Evolutionary conservation across 495 filamentous ascomycete genomes (phyloP), one percentile per base, ranked within the genome.

Genomic region (Xylaria acuta): DNA sequence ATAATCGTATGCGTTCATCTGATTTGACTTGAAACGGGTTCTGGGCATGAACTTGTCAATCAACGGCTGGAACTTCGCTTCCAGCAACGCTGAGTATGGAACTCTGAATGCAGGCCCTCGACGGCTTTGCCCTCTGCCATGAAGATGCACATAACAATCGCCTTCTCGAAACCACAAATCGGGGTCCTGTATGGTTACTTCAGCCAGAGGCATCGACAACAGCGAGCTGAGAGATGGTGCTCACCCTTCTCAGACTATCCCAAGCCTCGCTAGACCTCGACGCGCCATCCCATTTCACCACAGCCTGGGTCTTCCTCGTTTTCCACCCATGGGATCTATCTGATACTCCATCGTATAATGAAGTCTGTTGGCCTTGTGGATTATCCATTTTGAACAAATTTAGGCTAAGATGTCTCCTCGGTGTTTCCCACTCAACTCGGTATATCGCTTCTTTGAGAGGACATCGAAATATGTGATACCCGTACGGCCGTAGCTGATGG

Each of bases 131-230:
- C 90, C 89, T 69, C 81, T 81, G 7, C 78, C 84, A 67, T 92
- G 89, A 6, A 92, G 82, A 78, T 92, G 82, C 1, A 93, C 83
- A 2, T 87, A 79, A 73, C 90, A 92, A 76, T 92, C 87, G 14
- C 88, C 91, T 68, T 88, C 79, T 0, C 84, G 80, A 78, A 82
- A 84, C 89, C 89, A 93, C 18, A 93, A 82, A 68, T 92, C 90
- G 18, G 86, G 80, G 76, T 93, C 91, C 86, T 88, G 56, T 9
- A 38, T 30, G 1, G 25, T 41, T 40, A 18, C 9, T 6, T 67
- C 22, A 67, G 49, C 16, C 6, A 43, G 49, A 43, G 36, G 18
- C 3, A n/a, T 9, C 27, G 45, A 22, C 18, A n/a, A 30, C 20
- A 8, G 45, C n/a, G 8, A 8, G 20, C 45, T 30, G 70, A 64